phyloP scores from a whole-genome alignment of 148 eudicot species.

The Drosera capensis region DNA sequence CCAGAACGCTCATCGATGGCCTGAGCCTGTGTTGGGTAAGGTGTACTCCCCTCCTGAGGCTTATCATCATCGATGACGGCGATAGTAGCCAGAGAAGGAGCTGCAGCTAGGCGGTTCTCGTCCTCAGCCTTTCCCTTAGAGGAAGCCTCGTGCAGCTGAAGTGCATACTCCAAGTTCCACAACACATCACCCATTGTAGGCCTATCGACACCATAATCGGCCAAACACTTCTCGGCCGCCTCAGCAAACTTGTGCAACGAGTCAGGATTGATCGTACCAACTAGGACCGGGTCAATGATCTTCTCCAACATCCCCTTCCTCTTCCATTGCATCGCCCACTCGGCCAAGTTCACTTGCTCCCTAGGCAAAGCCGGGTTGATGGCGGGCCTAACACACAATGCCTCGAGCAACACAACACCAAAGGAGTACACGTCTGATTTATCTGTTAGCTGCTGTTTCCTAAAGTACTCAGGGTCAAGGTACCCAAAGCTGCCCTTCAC shows the following conservation, averaged over 20 bases:
- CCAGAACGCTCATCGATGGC: background rate
- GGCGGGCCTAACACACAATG: conserved; percentile 2
- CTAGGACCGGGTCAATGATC: background rate
- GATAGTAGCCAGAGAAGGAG: background rate
- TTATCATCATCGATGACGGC: background rate
- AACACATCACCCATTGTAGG: background rate
- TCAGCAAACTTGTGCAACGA: conserved; percentile 3
- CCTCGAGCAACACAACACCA: conserved; percentile 2
- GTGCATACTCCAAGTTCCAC: conserved; percentile 1
- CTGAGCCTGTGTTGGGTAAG: background rate
- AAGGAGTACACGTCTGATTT: conserved; percentile 5
- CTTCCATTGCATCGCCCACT: conserved; percentile 2
- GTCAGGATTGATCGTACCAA: background rate
- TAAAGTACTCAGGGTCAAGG: conserved; percentile 1
- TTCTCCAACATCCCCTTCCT: background rate
- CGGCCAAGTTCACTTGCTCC: background rate
- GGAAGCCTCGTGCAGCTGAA: conserved; percentile 1
- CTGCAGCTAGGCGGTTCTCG: background rate
- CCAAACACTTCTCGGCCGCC: conserved; percentile 3
- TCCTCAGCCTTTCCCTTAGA: background rate
- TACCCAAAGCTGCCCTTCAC: conserved; percentile 2
- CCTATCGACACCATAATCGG: background rate
- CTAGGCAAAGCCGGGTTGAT: background rate
- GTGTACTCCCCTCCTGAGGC: background rate
- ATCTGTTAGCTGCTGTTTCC: conserved; percentile 1